Percentiles rank a stretch among this genome's conserved stretches.
phyloP scores from a whole-genome alignment of 768 basidiomycete species.

The Tricholoma sp. region DNA sequence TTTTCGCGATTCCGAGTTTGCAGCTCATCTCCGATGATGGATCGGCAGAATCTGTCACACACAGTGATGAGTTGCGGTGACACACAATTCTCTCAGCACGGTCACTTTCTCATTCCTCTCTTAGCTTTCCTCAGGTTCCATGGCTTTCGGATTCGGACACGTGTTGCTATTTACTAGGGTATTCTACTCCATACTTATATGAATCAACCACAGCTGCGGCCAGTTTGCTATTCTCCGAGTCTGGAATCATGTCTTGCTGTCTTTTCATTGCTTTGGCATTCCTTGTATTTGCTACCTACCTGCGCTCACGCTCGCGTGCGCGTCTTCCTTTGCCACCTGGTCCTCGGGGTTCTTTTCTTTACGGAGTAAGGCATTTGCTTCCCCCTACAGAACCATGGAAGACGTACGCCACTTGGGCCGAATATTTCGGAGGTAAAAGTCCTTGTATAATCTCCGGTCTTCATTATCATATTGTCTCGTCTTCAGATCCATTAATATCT shows the following conservation, averaged over 20 bases:
- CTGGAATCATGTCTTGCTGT: constrained; percentile 8
- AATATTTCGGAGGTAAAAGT: constrained; percentile 16
- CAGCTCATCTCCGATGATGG: too few species aligned
- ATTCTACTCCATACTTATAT: too few species aligned
- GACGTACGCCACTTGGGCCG: constrained; percentile 21
- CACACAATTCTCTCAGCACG: too few species aligned
- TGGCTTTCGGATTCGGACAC: too few species aligned
- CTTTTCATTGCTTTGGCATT: constrained; percentile 4
- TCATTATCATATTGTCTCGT: not conserved
- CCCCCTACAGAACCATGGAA: constrained; percentile 22
- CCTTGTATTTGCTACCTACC: not conserved
- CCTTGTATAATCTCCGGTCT: not conserved
- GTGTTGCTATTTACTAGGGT: too few species aligned
- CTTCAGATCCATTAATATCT: constrained; percentile 40
- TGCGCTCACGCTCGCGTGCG: not conserved
- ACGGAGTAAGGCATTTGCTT: constrained; percentile 20
- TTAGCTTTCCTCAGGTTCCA: too few species aligned
- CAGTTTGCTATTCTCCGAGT: too few species aligned
- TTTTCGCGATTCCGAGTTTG: too few species aligned
- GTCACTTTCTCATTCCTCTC: too few species aligned
- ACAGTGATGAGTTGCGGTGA: too few species aligned
- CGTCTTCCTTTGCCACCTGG: constrained; percentile 23
- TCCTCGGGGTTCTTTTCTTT: constrained; percentile 17
- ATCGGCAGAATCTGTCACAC: too few species aligned
- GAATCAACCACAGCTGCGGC: too few species aligned